phyloP scores from a whole-genome alignment of 1,284 basidiomycete genomes.

The Cutaneotrichosporon cavernicola region DNA sequence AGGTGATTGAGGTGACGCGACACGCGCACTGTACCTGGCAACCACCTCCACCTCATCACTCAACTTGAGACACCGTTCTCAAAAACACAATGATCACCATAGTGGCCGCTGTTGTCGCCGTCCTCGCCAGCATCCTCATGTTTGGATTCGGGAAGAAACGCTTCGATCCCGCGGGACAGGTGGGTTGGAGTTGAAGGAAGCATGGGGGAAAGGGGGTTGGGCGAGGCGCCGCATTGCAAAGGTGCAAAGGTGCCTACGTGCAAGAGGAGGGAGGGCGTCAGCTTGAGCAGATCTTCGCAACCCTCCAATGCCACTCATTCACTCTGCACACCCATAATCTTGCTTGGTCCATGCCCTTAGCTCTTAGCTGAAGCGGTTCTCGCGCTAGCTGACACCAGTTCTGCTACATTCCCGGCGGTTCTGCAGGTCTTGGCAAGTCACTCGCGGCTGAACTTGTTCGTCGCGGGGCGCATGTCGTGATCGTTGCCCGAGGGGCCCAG shows the following conservation, averaged over 20 bases:
- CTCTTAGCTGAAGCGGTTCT: too few species aligned
- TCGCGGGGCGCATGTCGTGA: slow-evolving; percentile 74
- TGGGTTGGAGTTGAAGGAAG: slow-evolving; percentile 22
- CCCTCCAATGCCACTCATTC: background rate
- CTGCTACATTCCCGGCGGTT: slow-evolving; percentile 77
- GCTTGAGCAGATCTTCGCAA: background rate
- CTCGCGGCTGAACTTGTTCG: slow-evolving; percentile 68
- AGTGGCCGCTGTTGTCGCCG: slow-evolving; percentile 4
- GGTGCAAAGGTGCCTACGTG: too few species aligned
- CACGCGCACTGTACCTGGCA: background rate
- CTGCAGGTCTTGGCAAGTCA: slow-evolving; percentile 71
- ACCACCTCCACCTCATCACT: background rate
- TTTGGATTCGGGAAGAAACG: slow-evolving; percentile 15
- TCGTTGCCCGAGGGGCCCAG: slow-evolving; percentile 68
- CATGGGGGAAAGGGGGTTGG: background rate
- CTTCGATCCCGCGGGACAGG: slow-evolving; percentile 46
- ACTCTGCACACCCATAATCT: too few species aligned
- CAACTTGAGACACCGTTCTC: background rate
- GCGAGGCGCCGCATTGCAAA: background rate
- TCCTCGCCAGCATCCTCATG: slow-evolving; percentile 18
- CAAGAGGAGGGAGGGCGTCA: background rate
- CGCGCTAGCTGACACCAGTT: slow-evolving; percentile 55
- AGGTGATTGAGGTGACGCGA: background rate
- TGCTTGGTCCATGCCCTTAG: too few species aligned
- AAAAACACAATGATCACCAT: slow-evolving; percentile 8